Base-by-base conservation (phyloP, 1,284 basidiomycete species). In the Tilletia walkeri region DNA sequence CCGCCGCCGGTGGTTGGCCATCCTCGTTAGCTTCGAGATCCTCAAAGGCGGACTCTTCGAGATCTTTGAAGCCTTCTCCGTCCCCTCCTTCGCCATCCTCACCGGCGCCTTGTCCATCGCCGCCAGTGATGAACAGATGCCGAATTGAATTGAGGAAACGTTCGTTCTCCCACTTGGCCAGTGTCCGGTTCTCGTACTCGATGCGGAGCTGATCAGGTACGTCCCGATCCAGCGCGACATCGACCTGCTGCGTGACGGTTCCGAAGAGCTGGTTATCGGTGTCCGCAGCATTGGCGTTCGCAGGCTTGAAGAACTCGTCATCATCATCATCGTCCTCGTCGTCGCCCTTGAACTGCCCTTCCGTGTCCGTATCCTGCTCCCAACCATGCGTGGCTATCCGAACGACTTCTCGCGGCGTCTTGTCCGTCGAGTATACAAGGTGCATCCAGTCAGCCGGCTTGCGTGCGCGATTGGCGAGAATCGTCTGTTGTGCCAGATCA, bases 71-170 rank as follows among this genome's bases (percentile, higher is more conserved):
- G 20, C 83, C 85, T 66, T 87, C 86, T 10, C 86, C 84, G 2
- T 67, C 77, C 14, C 75, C 76, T 45, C 41, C 41, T 45, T 45
- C 41, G 41, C 9, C 41, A 14, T 74, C 75, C 4, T 69, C 65
- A 2, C 67, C 74, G 24, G 69, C 71, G 10, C 71, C 75, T 67
- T 88, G 87, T 45, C 86, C 86, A 24, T 76, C 78, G 18, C 82
- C 85, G 1, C 93, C 94, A 0, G 95, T 97, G 84, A 99, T 96
- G 86, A 99, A 99, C 68, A 95, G 86, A 70, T 89, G 86, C 12
- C 93, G 89, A 78, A 99, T 90, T 0, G 92, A 91, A 67, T 97
- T 91, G 39, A 99, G 87, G 80, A 92, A 86, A 16, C 88, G 89
- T 75, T 95, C 92, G 74, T 92, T 89, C 67, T 90, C 89, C 95